Evolutionary conservation across 2,329 filamentous ascomycete species (phyloP), one percentile per base, ranked within the genome.

Genomic region (Zymoseptoria pseudotritici): DNA sequence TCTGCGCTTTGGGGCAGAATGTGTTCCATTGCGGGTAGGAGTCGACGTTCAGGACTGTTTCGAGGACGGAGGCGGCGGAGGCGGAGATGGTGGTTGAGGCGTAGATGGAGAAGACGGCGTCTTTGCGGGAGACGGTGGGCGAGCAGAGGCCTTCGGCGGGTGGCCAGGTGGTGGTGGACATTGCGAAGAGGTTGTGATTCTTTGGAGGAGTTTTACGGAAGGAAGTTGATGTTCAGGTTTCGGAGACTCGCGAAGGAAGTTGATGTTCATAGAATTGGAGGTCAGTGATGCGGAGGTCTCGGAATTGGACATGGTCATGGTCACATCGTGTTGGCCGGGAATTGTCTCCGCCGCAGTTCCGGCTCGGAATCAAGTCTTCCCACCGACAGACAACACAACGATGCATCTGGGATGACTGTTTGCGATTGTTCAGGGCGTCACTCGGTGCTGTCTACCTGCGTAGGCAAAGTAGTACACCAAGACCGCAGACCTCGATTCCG

Each of bases 1-100:
- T 75, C 4, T 71, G 75, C 7, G 76, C 76, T 51, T 70, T 71
- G 0, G 77, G 77, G 1, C 75, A 66, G 63, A 77, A 79, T 1
- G 66, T 68, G 58, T 79, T 79, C 77, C 77, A 79, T 53, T 69
- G 61, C 19, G 72, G 70, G 72, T 76, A 79, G 55, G 76, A 75
- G 29, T 75, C 73, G 31, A 74, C 75, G 63, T 78, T 68, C 50
- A 73, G 72, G 4, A 79, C 65, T 9, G 69, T 68, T n/a, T 72
- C 65, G 72, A 76, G 78, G 61, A 78, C 75, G 4, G 69, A 59
- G 6, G 71, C 63, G 4, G 75, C 69, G 11, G 76, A 71, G 2
- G 76, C 76, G 50, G 69, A 64, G 68, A 78, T 76, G 42, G 63
- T 61, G 31, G 66, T 70, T 50, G 73, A 61, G 17, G 61, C 64